Evolutionary conservation across 768 basidiomycete species (phyloP), one percentile per base, ranked within the genome.

Genomic region (Cyclocybe aegerita): DNA sequence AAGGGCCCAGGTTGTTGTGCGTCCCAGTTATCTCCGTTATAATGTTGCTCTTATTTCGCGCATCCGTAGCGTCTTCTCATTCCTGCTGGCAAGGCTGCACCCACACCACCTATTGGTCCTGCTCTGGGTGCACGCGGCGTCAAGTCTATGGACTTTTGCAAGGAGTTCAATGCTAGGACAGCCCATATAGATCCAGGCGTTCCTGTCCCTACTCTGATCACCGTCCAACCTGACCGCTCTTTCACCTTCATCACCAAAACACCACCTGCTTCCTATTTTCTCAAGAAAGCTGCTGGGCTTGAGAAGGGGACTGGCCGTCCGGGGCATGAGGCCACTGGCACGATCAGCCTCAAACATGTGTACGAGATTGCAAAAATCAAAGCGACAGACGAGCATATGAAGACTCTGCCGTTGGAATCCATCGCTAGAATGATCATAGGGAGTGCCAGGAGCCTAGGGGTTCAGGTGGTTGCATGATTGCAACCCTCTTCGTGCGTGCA

Each of bases 71-170:
- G 92, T 55, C 73, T 98, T 50, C 79, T 96, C 44, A 83, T 98
- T 53, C 83, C 86, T 44, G 96, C 96, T 39, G 94, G 93, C 39
- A 98, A 98, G 65, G 96, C 96, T 33, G 88, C 95, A 23, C 95
- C 96, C 12, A 90, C 92, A 35, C 96, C 96, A 49, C 96, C 96
- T 7, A 89, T 99, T 45, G 96, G 96, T 63, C 96, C 96, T 48
- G 96, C 95, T 31, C 82, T 99, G 46, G 97, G 97, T 74, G 96
- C 97, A 56, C 85, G 93, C 63, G 97, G 97, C 60, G 95, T 99
- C 59, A 98, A 97, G 72, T 93, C 94, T 23, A 98, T 98, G 90
- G 97, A 99, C 73, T 99, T 99, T 66, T 97, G 94, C 79, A 99
- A 98, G 69, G 94, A 98, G 68, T 99, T 98, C 75, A 99, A 99